phyloP scores from a whole-genome alignment of 176 grass and related monocot species.

The Oryza australiensis region DNA sequence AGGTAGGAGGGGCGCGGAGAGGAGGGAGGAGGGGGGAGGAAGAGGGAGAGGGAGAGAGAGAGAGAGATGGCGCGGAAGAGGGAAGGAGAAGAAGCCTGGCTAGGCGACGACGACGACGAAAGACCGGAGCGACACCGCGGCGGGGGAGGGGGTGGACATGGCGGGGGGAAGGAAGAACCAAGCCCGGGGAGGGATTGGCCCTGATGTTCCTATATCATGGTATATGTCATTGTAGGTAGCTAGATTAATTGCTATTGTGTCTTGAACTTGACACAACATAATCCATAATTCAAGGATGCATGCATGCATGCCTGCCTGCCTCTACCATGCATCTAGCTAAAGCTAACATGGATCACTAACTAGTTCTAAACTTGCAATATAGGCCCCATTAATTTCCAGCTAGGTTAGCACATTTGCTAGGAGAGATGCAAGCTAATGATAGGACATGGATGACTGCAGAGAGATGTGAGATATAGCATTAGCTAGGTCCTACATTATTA shows the following conservation, averaged over 20 bases:
- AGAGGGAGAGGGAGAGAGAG: no score
- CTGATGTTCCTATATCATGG: constrained; percentile 10
- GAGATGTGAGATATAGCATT: constrained; percentile 29
- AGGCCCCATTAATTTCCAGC: neutral
- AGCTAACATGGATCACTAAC: neutral
- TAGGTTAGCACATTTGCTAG: constrained; percentile 4
- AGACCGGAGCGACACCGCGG: no score
- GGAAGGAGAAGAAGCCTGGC: no score
- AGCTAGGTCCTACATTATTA: constrained; percentile 34
- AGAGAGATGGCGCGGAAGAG: no score
- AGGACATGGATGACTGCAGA: constrained; percentile 14
- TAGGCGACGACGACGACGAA: no score
- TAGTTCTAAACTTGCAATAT: constrained; percentile 23
- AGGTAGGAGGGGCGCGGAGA: no score
- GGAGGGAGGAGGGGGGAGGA: no score
- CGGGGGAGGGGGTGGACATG: no score
- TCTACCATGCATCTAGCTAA: neutral
- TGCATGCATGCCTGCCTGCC: constrained; percentile 1
- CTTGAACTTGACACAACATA: constrained; percentile 30
- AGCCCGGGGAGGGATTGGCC: no score
- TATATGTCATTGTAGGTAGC: neutral
- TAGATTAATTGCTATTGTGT: neutral
- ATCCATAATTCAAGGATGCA: constrained; percentile 1
- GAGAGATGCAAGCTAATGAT: neutral
- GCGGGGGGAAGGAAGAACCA: no score